Evolutionary conservation across 371 early-diverging fungal species (phyloP).

Genomic region (Apophysomyces sp.): DNA sequence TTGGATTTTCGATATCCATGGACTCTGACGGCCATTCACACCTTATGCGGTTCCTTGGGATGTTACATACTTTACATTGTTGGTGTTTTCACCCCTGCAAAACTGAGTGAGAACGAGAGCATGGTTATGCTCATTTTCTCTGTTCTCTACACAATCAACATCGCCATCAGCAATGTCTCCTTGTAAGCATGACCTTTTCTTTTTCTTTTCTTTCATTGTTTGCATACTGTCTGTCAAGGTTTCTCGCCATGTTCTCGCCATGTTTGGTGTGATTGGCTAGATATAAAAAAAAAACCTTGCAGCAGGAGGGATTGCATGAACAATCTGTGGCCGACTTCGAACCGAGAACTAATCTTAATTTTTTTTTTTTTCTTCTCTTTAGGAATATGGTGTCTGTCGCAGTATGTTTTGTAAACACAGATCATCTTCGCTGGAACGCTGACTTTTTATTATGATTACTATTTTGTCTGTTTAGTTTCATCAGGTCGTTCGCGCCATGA

Average conservation of each 20-base stretch:
- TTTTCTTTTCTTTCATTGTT: background rate
- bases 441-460: no score
- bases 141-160: conserved; percentile 86
- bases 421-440: background rate
- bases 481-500: conserved; percentile 87
- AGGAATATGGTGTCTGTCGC: conserved; percentile 57
- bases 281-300: background rate
- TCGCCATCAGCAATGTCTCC: conserved; percentile 85
- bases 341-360: background rate
- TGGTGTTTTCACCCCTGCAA: conserved; percentile 62
- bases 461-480: conserved; percentile 52
- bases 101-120: conserved; percentile 59
- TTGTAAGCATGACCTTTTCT: conserved; percentile 47
- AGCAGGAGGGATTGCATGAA: conserved; percentile 4
- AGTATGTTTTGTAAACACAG: conserved; percentile 18
- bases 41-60: conserved; percentile 71
- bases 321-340: background rate
- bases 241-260: background rate
- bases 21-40: conserved; percentile 86
- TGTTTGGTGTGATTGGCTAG: background rate
- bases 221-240: background rate
- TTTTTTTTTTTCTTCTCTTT: background rate
- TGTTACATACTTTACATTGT: conserved; percentile 46
- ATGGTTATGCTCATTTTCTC: conserved; percentile 78
- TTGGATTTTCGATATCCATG: conserved; percentile 82